A percentile compares a stretch with the other conserved stretches of the same genome.
These are phyloP conservation scores for Tetracentron sinense DNA, from an alignment of 164 flowering plant genomes.

Conservation along the genomic window DNA sequence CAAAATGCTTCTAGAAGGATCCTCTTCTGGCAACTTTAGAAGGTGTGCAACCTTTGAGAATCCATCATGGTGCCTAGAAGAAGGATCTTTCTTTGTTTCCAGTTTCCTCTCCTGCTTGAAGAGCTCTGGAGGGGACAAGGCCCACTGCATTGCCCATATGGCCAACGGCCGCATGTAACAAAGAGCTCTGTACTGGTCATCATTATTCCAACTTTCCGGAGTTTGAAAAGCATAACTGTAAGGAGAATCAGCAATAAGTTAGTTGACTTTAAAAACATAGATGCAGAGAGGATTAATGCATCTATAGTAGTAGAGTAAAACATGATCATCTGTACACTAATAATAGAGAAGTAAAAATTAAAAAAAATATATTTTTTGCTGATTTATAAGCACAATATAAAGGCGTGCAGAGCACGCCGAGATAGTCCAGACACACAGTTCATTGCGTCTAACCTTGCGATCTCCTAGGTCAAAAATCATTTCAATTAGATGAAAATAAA, in stretches of 20 bases:
- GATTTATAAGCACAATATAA: neutral
- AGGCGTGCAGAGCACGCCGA: neutral
- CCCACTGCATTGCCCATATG: constrained; percentile 98
- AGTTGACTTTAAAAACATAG: neutral
- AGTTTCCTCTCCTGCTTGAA: constrained; percentile 19
- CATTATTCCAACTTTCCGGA: constrained; percentile 76
- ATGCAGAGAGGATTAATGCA: neutral
- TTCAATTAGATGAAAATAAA: too few relatives aligned
- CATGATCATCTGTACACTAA: too few relatives aligned
- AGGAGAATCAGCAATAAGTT: neutral
- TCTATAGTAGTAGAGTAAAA: too few relatives aligned
- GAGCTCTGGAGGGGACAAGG: constrained; percentile 46
- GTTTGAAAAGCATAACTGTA: constrained; percentile 81
- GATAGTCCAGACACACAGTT: neutral
- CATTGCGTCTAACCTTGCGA: too few relatives aligned
- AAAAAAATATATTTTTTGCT: too few relatives aligned
- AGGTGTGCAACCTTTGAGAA: constrained; percentile 67
- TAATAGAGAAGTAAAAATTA: neutral
- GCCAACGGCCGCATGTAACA: constrained; percentile 88
- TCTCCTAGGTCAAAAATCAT: too few relatives aligned
- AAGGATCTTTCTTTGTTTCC: constrained; percentile 23
- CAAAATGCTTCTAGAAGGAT: constrained; percentile 36
- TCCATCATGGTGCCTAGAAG: constrained; percentile 38
- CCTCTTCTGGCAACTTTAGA: constrained; percentile 55
- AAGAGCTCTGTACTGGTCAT: constrained; percentile 61